Evolutionary conservation across 495 filamentous ascomycete species (phyloP), one percentile per base, ranked within the genome.

Genomic region (Aspergillus hancockii): DNA sequence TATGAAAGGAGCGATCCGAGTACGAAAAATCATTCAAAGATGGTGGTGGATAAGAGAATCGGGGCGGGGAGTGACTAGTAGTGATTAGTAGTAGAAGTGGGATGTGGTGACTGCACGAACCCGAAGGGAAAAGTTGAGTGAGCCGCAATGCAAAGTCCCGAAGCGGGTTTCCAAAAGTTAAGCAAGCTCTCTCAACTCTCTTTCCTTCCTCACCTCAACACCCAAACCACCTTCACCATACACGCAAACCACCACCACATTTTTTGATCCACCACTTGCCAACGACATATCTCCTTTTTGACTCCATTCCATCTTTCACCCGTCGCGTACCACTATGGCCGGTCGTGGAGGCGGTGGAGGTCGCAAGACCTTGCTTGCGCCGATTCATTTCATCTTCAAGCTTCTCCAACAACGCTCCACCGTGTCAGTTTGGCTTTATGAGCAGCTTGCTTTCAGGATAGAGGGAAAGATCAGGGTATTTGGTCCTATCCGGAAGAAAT

Each of bases 371-470:
- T 82, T 98, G 67, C 86, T 98, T 52, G 93, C 93, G 45, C 94
- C 94, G 7, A 96, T 98, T 79, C 96, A 98, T 75, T 96, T 96
- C 72, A 96, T 98, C 71, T 98, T 98, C 86, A 93, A 90, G 79
- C 86, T 97, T 43, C 84, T 98, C 32, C 93, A 97, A 66, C 85
- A 90, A 71, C 89, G 90, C 63, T 86, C 88, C 8, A 90, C 88
- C 1, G 92, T 98, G 12, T 89, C 90, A 62, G 89, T 98, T 71
- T 98, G 94, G 94, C 81, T 98, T 16, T 97, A 92, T 78, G 94
- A 98, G 79, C 93, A 98, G 79, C 79, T 97, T 31, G 85, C 86
- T 5, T 93, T 96, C 66, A 81, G 95, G 56, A 97, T 98, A 71
- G 90, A 97, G 70, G 94, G 94, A 23, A 95, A 92, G 75, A 96